Evolutionary conservation across 768 basidiomycete genomes (phyloP).

Genomic region (Kwoniella europaea): DNA sequence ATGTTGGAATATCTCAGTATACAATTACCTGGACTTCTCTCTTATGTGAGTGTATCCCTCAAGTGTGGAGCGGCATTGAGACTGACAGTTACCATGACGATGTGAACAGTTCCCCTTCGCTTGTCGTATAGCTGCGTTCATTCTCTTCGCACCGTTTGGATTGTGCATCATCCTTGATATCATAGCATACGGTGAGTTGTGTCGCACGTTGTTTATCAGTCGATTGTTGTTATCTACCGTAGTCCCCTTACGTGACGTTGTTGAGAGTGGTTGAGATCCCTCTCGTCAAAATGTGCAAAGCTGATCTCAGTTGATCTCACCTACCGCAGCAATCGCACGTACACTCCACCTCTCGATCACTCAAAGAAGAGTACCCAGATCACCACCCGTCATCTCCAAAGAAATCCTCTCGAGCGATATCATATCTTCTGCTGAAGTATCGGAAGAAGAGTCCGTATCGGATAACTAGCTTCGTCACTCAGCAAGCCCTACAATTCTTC

Average conservation of each 20-base stretch:
- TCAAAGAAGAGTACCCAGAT: slow-evolving; percentile 31
- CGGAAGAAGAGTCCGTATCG: slow-evolving; percentile 21
- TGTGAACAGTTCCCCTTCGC: slow-evolving; percentile 28
- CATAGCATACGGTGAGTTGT: slow-evolving; percentile 35
- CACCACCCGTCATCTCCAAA: slow-evolving; percentile 23
- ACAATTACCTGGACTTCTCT: slow-evolving; percentile 22
- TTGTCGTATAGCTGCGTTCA: slow-evolving; percentile 29
- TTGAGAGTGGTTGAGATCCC: too few species aligned
- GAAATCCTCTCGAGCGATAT: slow-evolving; percentile 21
- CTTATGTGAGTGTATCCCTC: slow-evolving; percentile 19
- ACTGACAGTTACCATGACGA: background rate
- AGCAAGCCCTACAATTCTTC: background rate
- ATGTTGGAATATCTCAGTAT: slow-evolving; percentile 20
- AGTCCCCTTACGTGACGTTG: too few species aligned
- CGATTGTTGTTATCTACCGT: too few species aligned
- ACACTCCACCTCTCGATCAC: slow-evolving; percentile 37
- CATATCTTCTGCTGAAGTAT: slow-evolving; percentile 18
- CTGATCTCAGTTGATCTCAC: background rate
- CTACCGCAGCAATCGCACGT: slow-evolving; percentile 28
- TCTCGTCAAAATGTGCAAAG: background rate
- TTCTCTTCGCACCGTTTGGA: slow-evolving; percentile 32
- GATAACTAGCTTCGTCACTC: slow-evolving; percentile 11
- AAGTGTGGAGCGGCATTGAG: background rate
- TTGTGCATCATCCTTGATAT: slow-evolving; percentile 31
- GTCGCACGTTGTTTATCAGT: too few species aligned